Evolutionary conservation across 2,329 filamentous ascomycete species (phyloP).

Genomic region (Xylariaceae sp.): DNA sequence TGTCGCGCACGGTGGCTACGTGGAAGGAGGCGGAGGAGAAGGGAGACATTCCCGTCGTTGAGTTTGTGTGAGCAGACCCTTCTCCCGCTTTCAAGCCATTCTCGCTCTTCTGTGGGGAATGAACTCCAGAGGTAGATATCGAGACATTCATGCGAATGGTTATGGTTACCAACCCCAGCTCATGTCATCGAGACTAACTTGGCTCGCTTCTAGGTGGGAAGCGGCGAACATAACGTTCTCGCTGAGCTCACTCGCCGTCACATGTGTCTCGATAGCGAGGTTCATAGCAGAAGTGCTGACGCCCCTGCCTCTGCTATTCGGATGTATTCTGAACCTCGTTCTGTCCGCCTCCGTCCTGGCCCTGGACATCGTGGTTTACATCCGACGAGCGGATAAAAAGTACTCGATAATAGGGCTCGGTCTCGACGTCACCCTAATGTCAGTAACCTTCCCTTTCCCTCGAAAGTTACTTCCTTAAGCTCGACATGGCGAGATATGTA

Average conservation of each 20-base stretch:
- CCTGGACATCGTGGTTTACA: constrained; percentile 48
- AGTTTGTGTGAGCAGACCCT: constrained; percentile 44
- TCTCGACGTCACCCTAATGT: constrained; percentile 46
- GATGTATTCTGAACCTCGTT: constrained; percentile 45
- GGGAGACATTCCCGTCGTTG: constrained; percentile 38
- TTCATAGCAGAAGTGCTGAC: constrained; percentile 46
- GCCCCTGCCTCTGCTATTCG: constrained; percentile 49
- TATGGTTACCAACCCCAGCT: no score
- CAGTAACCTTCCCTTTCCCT: constrained; percentile 24
- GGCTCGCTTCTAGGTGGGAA: constrained; percentile 51
- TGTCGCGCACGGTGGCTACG: constrained; percentile 41
- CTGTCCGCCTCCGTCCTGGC: constrained; percentile 43
- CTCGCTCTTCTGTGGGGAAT: no score
- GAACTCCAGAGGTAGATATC: no score
- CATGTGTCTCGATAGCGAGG: constrained; percentile 42
- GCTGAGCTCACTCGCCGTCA: constrained; percentile 41
- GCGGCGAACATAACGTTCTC: constrained; percentile 46
- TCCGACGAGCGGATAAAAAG: constrained; percentile 37
- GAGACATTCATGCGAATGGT: no score
- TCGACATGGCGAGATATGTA: not conserved
- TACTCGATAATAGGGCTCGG: constrained; percentile 46
- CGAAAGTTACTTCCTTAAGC: no score
- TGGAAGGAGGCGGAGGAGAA: constrained; percentile 37
- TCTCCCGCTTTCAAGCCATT: no score
- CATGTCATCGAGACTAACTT: no score